These are phyloP conservation scores for Aspergillus sp. DNA, from an alignment of 2,329 filamentous ascomycete genomes.

Conservation along the genomic window DNA sequence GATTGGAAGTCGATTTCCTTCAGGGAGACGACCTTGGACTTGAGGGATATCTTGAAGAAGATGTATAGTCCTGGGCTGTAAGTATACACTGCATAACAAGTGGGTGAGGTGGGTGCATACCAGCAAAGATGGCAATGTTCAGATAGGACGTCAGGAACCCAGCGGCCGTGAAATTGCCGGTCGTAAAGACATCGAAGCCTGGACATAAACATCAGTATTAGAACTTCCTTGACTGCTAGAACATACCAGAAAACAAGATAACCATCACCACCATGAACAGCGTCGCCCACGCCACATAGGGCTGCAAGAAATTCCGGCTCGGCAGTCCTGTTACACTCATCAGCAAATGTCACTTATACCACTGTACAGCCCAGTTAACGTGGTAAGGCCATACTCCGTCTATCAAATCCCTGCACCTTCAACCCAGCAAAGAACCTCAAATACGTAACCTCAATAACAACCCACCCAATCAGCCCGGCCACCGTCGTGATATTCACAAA, in stretches of 20 bases:
- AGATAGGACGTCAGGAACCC: conserved; percentile 1
- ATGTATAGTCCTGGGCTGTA: background rate
- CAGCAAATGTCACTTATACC: no score
- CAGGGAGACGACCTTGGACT: background rate
- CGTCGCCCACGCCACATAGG: background rate
- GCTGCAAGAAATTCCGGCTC: background rate
- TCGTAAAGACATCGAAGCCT: conserved; percentile 1
- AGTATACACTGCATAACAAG: background rate
- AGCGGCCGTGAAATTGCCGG: background rate
- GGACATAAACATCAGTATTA: no score
- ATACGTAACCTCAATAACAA: background rate
- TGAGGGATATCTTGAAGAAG: background rate
- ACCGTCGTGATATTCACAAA: background rate
- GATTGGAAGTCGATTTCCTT: background rate
- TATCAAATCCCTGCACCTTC: background rate
- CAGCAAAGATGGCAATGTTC: background rate
- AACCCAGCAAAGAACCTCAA: background rate
- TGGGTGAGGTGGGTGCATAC: background rate
- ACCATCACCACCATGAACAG: background rate
- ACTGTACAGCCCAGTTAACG: no score
- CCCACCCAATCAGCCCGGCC: background rate
- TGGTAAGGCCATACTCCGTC: background rate
- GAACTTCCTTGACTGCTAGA: background rate
- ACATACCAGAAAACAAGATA: background rate
- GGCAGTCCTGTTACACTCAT: background rate